phyloP scores from a whole-genome alignment of 2,329 filamentous ascomycete genomes.

The Acrodontium crateriforme region DNA sequence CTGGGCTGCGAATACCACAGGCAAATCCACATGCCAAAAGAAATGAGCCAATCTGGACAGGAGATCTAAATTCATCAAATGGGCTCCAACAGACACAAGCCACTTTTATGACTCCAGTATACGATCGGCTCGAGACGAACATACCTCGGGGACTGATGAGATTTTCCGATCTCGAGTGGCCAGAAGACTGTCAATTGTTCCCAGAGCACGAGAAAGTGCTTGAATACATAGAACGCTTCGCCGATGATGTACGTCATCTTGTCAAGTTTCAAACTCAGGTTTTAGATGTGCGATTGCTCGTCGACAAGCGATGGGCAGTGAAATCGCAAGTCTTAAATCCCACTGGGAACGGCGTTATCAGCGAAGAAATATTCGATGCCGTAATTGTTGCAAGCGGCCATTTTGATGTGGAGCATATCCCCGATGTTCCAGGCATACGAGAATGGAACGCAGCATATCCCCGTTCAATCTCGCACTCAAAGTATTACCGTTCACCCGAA shows the following conservation, averaged over 20 bases:
- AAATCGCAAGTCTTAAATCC: constrained; percentile 25
- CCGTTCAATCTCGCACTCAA: constrained; percentile 42
- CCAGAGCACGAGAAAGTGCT: constrained; percentile 59
- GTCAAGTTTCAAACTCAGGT: constrained; percentile 62
- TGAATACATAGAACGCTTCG: constrained; percentile 60
- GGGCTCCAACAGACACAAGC: constrained; percentile 27
- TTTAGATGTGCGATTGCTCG: constrained; percentile 35
- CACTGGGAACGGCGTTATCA: constrained; percentile 1
- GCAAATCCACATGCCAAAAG: constrained; percentile 46
- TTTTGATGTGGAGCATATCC: constrained; percentile 33
- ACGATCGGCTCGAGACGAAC: constrained; percentile 72
- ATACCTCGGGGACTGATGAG: constrained; percentile 71
- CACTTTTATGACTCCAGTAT: constrained; percentile 70
- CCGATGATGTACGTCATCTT: constrained; percentile 49
- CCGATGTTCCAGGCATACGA: constrained; percentile 26
- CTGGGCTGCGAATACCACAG: constrained; percentile 46
- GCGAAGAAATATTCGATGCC: constrained; percentile 40
- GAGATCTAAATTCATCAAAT: constrained; percentile 3
- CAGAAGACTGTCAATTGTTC: constrained; percentile 52
- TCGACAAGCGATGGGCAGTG: constrained; percentile 43
- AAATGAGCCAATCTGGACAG: constrained; percentile 47
- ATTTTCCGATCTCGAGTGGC: constrained; percentile 49
- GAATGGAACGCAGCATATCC: constrained; percentile 28
- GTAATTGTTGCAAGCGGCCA: constrained; percentile 36
- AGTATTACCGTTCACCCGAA: constrained; percentile 58